These are phyloP conservation scores for Eurotiales sp. DNA, from an alignment of 2,329 filamentous ascomycete species.

Conservation along the genomic window DNA sequence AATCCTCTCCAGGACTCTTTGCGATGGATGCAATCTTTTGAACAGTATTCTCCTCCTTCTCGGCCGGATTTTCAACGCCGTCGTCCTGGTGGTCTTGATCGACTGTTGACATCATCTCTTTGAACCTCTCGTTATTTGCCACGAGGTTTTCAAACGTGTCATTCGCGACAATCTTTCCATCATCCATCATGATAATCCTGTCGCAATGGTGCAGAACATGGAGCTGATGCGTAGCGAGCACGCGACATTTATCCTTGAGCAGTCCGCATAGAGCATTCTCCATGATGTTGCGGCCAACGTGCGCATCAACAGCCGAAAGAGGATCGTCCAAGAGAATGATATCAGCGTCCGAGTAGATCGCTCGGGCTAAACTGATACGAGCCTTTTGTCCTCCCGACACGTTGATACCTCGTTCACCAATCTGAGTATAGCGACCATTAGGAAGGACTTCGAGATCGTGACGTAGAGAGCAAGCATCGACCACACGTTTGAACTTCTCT, in stretches of 20 bases:
- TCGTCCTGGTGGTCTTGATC: slow-evolving; percentile 47
- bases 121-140: slow-evolving; percentile 67
- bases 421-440: slow-evolving; percentile 35
- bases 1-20: slow-evolving; percentile 37
- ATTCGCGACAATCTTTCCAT: slow-evolving; percentile 73
- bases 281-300: slow-evolving; percentile 66
- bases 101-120: slow-evolving; percentile 67
- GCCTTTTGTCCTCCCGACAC: slow-evolving; percentile 46
- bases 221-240: slow-evolving; percentile 85
- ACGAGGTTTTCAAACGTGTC: slow-evolving; percentile 84
- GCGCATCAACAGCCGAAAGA: slow-evolving; percentile 45
- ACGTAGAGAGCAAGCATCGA: slow-evolving; percentile 19
- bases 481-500: slow-evolving; percentile 19
- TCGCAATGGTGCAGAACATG: slow-evolving; percentile 85
- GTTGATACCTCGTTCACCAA: slow-evolving; percentile 46
- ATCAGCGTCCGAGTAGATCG: slow-evolving; percentile 58
- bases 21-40: slow-evolving; percentile 45
- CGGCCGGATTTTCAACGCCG: slow-evolving; percentile 43
- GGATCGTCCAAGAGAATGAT: slow-evolving; percentile 59
- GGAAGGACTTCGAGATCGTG: slow-evolving; percentile 27
- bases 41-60: background rate
- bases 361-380: slow-evolving; percentile 68
- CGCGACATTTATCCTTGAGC: slow-evolving; percentile 76
- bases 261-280: slow-evolving; percentile 84
- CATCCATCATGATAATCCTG: slow-evolving; percentile 84